Evolutionary conservation across 1,139 yeast genomes (phyloP).

Genomic region (Meyerozyma elateridarum): DNA sequence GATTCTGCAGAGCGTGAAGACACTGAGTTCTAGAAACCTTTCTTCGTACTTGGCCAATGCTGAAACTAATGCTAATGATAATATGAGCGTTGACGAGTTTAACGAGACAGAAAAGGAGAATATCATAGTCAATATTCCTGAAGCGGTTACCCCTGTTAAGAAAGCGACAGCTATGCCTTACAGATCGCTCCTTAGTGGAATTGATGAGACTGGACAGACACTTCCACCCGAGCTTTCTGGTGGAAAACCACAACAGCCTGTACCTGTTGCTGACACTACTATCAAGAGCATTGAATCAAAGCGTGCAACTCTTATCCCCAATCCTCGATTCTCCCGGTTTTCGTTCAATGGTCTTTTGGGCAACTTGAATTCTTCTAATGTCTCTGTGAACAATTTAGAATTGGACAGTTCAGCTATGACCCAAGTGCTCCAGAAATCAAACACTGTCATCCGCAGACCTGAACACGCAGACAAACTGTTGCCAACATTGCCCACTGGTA

Average conservation of each 20-base stretch:
- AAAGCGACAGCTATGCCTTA: conserved; percentile 12
- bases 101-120: conserved; percentile 13
- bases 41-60: conserved; percentile 24
- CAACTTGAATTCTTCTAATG: conserved; percentile 1
- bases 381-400: not conserved
- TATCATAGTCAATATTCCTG: conserved; percentile 5
- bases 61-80: conserved; percentile 16
- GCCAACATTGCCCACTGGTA: conserved; percentile 11
- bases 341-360: conserved; percentile 36
- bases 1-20: conserved; percentile 28
- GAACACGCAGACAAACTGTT: conserved; percentile 9
- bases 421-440: conserved; percentile 14
- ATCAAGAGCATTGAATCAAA: conserved; percentile 9
- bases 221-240: conserved; percentile 3
- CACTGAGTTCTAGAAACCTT: conserved; percentile 43
- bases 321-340: conserved; percentile 42
- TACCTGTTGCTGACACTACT: conserved; percentile 6
- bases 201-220: conserved; percentile 16
- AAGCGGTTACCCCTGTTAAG: conserved; percentile 1
- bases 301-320: conserved; percentile 30
- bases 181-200: conserved; percentile 22
- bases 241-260: not conserved
- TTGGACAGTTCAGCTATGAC: conserved; percentile 1
- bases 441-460: conserved; percentile 28
- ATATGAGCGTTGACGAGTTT: conserved; percentile 15